Evolutionary conservation across 495 filamentous ascomycete species (phyloP), one percentile per base, ranked within the genome.

Genomic region (Penicillium coprophilum): DNA sequence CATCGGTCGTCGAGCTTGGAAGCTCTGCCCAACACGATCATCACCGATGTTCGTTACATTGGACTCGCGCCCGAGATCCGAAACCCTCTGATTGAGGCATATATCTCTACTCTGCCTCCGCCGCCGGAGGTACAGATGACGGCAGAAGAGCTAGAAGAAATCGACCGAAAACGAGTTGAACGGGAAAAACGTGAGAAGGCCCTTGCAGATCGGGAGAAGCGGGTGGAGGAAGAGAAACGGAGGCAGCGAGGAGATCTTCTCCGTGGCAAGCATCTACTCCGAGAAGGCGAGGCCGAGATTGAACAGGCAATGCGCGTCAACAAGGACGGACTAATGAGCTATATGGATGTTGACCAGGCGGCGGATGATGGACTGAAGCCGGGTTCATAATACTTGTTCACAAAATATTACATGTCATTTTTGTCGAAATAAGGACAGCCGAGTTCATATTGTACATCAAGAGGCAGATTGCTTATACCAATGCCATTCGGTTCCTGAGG

Each of bases 41-140:
- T 92, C 9, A 78, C 82, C 1, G 92, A 97, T 71, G 64, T 96
- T 17, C 84, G 90, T 46, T 97, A 87, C 62, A 87, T 96, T 49
- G 84, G 87, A n/a, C 76, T 96, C 9, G 77, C 87, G n/a, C 69
- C 84, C 0, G 77, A 83, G 27, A 74, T 80, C 12, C 82, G 94
- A 9, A 85, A 96, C 64, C 78, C 84, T 11, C 75, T 98, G 9
- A 80, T 96, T 19, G 83, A 88, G 65, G 80, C 82, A 3, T 90
- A 90, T 65, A 87, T 97, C 24, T 80, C 86, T 39, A 88, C 84
- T 2, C 71, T 97, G 2, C 81, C 81, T 17, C 76, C 86, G 3
- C 80, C 88, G 6, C 89, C 89, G 0, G 79, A 83, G 31, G 63
- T 75, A 21, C 71, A 71, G n/a, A 60, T 78, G 45, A 75, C 77